phyloP scores from a whole-genome alignment of 2,329 filamentous ascomycete species.

The Pseudocercospora fuligena region DNA sequence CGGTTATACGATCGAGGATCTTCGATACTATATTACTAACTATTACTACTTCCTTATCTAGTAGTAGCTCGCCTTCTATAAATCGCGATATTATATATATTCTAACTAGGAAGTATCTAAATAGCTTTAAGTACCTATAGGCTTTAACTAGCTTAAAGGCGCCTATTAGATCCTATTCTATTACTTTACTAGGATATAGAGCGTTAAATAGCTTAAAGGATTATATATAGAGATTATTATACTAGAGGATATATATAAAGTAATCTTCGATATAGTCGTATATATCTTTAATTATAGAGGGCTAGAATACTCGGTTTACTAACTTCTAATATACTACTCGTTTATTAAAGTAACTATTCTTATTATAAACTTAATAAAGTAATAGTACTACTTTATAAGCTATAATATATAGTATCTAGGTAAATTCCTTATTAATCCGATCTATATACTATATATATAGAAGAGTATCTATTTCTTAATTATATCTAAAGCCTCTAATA shows the following conservation, averaged over 20 bases:
- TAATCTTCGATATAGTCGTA: not conserved
- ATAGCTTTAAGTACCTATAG: not conserved
- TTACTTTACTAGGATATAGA: not conserved
- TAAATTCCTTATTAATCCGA: not conserved
- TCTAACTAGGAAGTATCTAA: not conserved
- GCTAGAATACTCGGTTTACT: constrained; percentile 1
- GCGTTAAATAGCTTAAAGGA: not conserved
- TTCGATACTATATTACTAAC: not conserved
- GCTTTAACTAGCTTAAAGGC: not conserved
- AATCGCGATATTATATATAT: not conserved
- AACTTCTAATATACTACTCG: constrained; percentile 3
- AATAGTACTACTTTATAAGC: not conserved
- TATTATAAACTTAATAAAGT: not conserved
- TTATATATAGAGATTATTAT: not conserved
- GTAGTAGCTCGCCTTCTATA: not conserved
- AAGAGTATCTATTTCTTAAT: not conserved
- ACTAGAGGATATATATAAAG: not conserved
- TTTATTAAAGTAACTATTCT: too few relatives aligned
- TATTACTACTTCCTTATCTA: not conserved
- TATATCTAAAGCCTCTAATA: not conserved
- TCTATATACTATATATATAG: not conserved
- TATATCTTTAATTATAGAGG: constrained; percentile 7
- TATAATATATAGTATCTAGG: not conserved
- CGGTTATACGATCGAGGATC: not conserved
- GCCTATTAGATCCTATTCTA: too few relatives aligned